These are phyloP conservation scores for Coemansia brasiliensis DNA, from an alignment of 192 early-diverging fungal genomes.

Conservation along the genomic window DNA sequence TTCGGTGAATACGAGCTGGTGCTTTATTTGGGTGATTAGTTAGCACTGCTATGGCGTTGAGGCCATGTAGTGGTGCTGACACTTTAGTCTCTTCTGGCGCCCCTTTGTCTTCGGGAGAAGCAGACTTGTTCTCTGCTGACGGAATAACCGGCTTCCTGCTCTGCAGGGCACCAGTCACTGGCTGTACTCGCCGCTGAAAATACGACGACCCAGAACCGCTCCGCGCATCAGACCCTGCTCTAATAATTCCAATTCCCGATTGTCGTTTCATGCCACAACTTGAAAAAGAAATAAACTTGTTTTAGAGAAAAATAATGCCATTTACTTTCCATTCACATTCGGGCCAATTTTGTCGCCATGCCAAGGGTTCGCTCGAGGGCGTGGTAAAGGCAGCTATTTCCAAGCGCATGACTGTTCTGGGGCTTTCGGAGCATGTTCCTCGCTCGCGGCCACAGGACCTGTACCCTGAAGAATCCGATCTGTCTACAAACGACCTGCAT, in stretches of 20 bases:
- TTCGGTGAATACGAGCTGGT: conserved; percentile 52
- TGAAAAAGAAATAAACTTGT: neutral
- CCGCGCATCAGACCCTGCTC: conserved; percentile 29
- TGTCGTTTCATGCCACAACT: conserved; percentile 48
- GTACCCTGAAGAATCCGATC: conserved; percentile 88
- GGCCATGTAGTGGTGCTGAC: conserved; percentile 15
- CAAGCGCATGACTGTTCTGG: conserved; percentile 71
- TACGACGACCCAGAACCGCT: conserved; percentile 38
- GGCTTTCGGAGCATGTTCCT: conserved; percentile 93
- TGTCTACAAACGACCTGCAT: conserved; percentile 64
- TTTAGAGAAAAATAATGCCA: conserved; percentile 55
- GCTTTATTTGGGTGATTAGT: conserved; percentile 54
- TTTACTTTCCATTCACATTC: conserved; percentile 92
- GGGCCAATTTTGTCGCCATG: conserved; percentile 95
- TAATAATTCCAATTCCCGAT: conserved; percentile 48
- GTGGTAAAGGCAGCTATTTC: conserved; percentile 76
- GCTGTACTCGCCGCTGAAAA: conserved; percentile 52
- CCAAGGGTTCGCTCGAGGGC: conserved; percentile 78
- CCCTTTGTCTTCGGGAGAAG: neutral
- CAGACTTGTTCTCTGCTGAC: neutral
- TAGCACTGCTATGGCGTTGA: conserved; percentile 52
- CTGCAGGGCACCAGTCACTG: conserved; percentile 4
- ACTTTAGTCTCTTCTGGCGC: neutral
- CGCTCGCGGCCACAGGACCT: conserved; percentile 73
- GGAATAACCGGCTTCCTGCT: neutral